Evolutionary conservation across 163 green algal genomes (phyloP).

Genomic region (Chloromonas sp.): DNA sequence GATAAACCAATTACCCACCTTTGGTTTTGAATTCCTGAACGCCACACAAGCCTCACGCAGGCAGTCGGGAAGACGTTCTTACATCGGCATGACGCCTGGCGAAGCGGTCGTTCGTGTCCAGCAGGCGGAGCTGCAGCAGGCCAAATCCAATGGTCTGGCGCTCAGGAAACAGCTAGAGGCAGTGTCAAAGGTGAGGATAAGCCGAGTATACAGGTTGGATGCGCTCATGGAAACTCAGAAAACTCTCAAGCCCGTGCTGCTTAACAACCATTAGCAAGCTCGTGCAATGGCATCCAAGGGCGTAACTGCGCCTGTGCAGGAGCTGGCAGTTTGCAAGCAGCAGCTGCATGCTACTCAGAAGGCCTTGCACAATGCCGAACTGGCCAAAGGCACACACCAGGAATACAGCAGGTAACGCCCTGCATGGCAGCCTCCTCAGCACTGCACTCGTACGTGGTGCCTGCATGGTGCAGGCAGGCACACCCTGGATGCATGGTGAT

Average conservation of each 20-base stretch:
- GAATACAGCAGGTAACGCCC: too few species aligned
- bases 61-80: neutral
- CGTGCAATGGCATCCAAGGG: neutral
- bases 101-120: neutral
- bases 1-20: neutral
- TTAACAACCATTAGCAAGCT: neutral
- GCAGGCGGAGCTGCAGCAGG: neutral
- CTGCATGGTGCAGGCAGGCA: too few species aligned
- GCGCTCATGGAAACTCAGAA: neutral
- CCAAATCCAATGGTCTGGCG: neutral
- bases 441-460: too few species aligned
- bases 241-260: neutral
- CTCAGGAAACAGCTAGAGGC: neutral
- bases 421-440: too few species aligned
- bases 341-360: neutral
- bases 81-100: neutral
- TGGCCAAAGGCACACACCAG: too few species aligned
- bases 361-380: too few species aligned
- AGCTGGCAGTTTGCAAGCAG: constrained; percentile 10
- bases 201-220: neutral
- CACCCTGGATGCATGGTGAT: too few species aligned
- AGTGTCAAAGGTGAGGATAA: neutral
- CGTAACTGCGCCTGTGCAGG: neutral
- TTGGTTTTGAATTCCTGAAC: neutral
- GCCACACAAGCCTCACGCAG: neutral